Percentiles rank a stretch among this genome's conserved stretches.
phyloP scores from a whole-genome alignment of 306 rosid species.

The Myrica gale region DNA sequence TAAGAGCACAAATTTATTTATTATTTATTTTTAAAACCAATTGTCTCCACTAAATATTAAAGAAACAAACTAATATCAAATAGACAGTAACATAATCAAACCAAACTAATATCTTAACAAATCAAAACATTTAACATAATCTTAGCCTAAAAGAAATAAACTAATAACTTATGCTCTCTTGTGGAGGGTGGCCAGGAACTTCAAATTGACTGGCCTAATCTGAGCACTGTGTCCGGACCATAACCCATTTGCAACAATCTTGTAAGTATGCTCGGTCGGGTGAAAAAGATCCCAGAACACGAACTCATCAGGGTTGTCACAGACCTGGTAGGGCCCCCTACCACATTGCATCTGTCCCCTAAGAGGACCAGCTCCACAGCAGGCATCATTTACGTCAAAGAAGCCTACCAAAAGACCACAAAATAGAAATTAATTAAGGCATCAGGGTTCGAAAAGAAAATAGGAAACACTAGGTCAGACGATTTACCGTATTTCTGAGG shows the following conservation, averaged over 20 bases:
- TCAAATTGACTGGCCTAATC: constrained; percentile 36
- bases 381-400: constrained; percentile 28
- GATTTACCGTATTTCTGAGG: constrained; percentile 31
- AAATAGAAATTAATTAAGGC: no score
- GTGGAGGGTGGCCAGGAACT: constrained; percentile 7
- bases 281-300: constrained; percentile 45
- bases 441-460: no score
- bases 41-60: no score
- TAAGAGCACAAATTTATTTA: no score
- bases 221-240: constrained; percentile 27
- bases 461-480: no score
- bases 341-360: constrained; percentile 40
- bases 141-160: no score
- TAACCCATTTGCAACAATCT: constrained; percentile 33
- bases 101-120: no score
- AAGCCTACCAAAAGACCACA: constrained; percentile 24
- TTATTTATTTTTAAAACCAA: no score
- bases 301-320: constrained; percentile 26
- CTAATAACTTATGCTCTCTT: no score
- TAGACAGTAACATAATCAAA: no score
- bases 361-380: constrained; percentile 39
- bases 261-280: constrained; percentile 39
- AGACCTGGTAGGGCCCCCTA: constrained; percentile 23
- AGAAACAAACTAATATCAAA: no score
- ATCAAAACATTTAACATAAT: no score